Evolutionary conservation across 163 green algal species (phyloP).

Genomic region (Scenedesmus sp.): DNA sequence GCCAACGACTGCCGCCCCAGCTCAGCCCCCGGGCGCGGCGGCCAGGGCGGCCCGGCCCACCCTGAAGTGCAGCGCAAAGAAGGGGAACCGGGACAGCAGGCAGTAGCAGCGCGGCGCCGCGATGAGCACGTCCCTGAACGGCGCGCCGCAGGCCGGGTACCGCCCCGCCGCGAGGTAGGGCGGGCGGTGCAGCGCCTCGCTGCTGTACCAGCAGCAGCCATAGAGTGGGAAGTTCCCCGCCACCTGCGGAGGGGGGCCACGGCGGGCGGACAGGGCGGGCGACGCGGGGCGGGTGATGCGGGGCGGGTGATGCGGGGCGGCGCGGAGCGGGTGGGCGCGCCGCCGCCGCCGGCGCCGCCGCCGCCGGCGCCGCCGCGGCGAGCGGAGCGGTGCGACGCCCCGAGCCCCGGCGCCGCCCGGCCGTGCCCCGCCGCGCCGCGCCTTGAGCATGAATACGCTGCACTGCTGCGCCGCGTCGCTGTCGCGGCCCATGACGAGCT

Average conservation of each 20-base stretch:
- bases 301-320: no score
- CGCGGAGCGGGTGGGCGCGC: no score
- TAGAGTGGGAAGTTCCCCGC: constrained; percentile 80
- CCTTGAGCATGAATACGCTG: constrained; percentile 90
- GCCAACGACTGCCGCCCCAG: neutral
- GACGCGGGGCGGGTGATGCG: no score
- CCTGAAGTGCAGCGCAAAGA: constrained; percentile 93
- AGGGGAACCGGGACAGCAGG: constrained; percentile 87
- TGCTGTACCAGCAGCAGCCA: constrained; percentile 83
- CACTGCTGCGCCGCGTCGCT: constrained; percentile 66
- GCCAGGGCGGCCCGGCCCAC: constrained; percentile 55
- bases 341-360: no score
- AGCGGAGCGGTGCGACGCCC: no score
- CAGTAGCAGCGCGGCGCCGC: constrained; percentile 90
- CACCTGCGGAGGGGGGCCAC: constrained; percentile 40
- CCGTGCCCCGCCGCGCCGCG: constrained; percentile 7
- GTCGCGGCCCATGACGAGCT: constrained; percentile 82
- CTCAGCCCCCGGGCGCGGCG: neutral
- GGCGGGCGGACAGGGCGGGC: neutral
- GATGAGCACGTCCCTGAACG: constrained; percentile 77
- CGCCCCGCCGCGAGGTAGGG: constrained; percentile 62
- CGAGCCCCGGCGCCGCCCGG: no score
- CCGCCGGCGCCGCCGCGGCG: no score
- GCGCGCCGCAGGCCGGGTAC: constrained; percentile 57
- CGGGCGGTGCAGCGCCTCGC: constrained; percentile 84